Conservation (phyloP, 108 stramenopile species). For the Chaetoceros muelleri region DNA sequence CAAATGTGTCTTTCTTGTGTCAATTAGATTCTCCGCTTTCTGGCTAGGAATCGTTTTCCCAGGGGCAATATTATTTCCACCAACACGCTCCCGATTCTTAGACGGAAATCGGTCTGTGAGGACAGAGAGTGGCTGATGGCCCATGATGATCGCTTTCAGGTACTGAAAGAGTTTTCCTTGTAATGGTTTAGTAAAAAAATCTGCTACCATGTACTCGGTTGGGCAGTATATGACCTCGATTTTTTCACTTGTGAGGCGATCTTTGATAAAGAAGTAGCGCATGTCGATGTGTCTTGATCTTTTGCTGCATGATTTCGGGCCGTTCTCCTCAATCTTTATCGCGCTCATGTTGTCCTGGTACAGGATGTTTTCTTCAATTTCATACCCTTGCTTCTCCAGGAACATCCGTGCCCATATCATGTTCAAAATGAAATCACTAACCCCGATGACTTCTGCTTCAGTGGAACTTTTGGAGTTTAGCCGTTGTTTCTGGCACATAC, state of each 20-base stretch:
- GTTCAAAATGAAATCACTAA: slow-evolving; percentile 15
- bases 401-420: slow-evolving; percentile 24
- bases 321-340: slow-evolving; percentile 8
- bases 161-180: slow-evolving; percentile 21
- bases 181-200: slow-evolving; percentile 43
- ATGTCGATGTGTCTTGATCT: slow-evolving; percentile 13
- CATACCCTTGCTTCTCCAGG: slow-evolving; percentile 11
- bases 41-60: too few species aligned
- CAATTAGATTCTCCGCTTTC: too few species aligned
- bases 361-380: slow-evolving; percentile 6
- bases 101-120: background rate
- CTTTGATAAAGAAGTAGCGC: slow-evolving; percentile 19
- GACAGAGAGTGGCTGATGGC: background rate
- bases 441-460: slow-evolving; percentile 17
- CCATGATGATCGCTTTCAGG: slow-evolving; percentile 26
- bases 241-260: slow-evolving; percentile 7
- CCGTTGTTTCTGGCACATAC: slow-evolving; percentile 9
- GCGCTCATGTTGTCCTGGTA: slow-evolving; percentile 19
- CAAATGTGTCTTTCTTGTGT: too few species aligned
- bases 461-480: slow-evolving; percentile 26
- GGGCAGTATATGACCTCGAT: slow-evolving; percentile 26
- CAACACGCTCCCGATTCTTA: background rate
- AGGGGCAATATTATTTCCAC: background rate
- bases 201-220: slow-evolving; percentile 38
- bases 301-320: slow-evolving; percentile 3